Conservation (phyloP, 2,329 filamentous ascomycete genomes). For the Teratosphaeria zuluensis region DNA sequence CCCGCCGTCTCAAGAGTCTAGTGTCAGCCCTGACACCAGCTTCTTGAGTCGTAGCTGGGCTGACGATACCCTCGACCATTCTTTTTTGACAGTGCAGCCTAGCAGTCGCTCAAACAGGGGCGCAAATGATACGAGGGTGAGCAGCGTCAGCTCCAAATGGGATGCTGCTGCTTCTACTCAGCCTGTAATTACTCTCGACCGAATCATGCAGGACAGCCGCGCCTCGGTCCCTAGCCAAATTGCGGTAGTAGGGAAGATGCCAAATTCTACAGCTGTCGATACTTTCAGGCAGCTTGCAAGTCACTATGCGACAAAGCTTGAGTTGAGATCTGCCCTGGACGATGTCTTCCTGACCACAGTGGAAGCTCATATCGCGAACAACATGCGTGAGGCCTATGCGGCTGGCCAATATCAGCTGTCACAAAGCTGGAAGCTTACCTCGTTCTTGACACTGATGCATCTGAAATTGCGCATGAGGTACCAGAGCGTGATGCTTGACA, state of each 20-base stretch:
- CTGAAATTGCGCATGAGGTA: constrained; percentile 1
- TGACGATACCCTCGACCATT: constrained; percentile 50
- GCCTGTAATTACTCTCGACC: constrained; percentile 13
- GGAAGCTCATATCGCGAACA: constrained; percentile 18
- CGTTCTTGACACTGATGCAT: constrained; percentile 26
- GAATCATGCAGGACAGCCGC: constrained; percentile 17
- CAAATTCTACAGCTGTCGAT: constrained; percentile 10
- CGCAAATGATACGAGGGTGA: constrained; percentile 3
- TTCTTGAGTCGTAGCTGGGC: constrained; percentile 34
- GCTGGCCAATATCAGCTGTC: constrained; percentile 36
- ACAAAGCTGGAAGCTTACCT: constrained; percentile 51
- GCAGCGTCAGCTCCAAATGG: neutral
- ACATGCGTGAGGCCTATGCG: constrained; percentile 44
- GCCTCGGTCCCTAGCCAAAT: constrained; percentile 19
- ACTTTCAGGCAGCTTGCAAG: constrained; percentile 6
- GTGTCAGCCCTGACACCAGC: constrained; percentile 26
- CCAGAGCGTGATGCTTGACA: neutral
- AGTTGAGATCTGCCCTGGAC: constrained; percentile 1
- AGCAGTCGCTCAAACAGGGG: neutral
- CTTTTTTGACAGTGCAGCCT: constrained; percentile 30
- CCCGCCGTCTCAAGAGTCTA: constrained; percentile 5
- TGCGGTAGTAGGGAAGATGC: constrained; percentile 15
- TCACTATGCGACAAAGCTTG: constrained; percentile 1
- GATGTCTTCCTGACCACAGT: constrained; percentile 3
- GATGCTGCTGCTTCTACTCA: neutral